These are phyloP conservation scores for Claviceps sp. DNA, from an alignment of 2,329 filamentous ascomycete species.

Conservation along the genomic window DNA sequence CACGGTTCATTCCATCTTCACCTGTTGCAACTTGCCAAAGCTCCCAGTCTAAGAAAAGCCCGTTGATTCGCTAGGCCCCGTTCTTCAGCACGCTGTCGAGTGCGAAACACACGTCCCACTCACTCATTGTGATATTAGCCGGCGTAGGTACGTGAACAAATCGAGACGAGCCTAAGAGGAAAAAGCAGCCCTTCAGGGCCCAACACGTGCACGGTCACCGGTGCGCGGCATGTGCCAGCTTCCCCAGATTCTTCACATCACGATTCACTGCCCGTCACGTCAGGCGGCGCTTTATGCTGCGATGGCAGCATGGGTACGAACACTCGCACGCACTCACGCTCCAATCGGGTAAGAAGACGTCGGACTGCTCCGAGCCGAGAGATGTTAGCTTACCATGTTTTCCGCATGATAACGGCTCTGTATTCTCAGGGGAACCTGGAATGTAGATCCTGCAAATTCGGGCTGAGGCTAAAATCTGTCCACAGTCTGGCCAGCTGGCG, in stretches of 20 bases:
- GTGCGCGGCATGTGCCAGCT: neutral
- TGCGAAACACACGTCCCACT: neutral
- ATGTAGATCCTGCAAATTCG: no score
- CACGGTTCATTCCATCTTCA: no score
- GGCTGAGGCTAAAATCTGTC: no score
- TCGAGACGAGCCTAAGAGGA: neutral
- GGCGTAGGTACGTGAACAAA: neutral
- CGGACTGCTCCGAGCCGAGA: neutral
- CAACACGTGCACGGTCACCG: neutral
- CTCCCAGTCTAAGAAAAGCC: no score
- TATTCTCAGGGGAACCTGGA: no score
- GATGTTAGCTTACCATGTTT: neutral
- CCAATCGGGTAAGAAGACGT: neutral
- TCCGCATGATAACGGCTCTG: no score
- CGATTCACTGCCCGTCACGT: neutral
- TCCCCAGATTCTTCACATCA: neutral
- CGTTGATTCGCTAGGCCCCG: no score
- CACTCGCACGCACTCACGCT: neutral
- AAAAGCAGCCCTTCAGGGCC: neutral
- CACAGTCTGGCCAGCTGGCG: no score
- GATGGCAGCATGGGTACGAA: neutral
- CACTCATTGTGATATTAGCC: neutral
- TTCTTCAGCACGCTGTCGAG: neutral
- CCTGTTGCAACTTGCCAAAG: no score
- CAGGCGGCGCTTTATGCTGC: neutral